Base-by-base conservation (phyloP, 768 basidiomycete genomes). In the Tylopilus rubrobrunneus region DNA sequence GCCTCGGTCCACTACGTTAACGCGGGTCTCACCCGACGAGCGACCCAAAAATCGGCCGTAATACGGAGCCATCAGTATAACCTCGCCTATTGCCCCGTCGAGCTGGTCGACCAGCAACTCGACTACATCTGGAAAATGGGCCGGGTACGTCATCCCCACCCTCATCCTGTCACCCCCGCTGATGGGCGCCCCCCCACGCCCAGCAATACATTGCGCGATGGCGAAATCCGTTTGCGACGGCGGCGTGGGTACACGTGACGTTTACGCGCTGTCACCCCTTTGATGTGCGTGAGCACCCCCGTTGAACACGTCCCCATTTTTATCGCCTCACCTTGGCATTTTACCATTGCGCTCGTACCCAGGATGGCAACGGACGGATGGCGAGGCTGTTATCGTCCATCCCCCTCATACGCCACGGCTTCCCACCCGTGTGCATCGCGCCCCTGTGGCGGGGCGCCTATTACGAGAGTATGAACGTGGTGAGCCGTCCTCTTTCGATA, bases 181-280 rank as follows among this genome's bases (percentile, higher is more conserved):
- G n/a, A n/a, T n/a, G n/a, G n/a, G n/a, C n/a, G n/a, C n/a, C n/a
- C n/a, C n/a, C n/a, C n/a, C 25, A 25, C 5, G 2, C 5, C 25
- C 15, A 73, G 70, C 71, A 73, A 71, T 73, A 71, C 51, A 68
- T 71, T 43, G 68, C 67, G 4, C 62, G 66, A 37, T 73, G 70
- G 71, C 62, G 71, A 17, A 71, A 73, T 50, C 70, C 70, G 10
- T 73, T 71, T 45, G 70, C 71, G 14, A 70, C 71, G 2, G 68
- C 71, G 11, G 68, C 70, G 8, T 71, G 70, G 70, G 51, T 71
- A 11, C 70, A 71, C 25, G 62, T 71, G 7, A 67, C 71, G 3
- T 62, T 71, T 44, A 70, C 66, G 17, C 62, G 69, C 2, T 73
- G 70, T 46, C 70, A 73, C 33, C 70, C 70, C 0, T 71, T 71